A percentile compares a stretch with the other conserved stretches of the same genome.
Evolutionary conservation across 2,329 filamentous ascomycete genomes (phyloP).

Genomic region (Epichloe sp.): DNA sequence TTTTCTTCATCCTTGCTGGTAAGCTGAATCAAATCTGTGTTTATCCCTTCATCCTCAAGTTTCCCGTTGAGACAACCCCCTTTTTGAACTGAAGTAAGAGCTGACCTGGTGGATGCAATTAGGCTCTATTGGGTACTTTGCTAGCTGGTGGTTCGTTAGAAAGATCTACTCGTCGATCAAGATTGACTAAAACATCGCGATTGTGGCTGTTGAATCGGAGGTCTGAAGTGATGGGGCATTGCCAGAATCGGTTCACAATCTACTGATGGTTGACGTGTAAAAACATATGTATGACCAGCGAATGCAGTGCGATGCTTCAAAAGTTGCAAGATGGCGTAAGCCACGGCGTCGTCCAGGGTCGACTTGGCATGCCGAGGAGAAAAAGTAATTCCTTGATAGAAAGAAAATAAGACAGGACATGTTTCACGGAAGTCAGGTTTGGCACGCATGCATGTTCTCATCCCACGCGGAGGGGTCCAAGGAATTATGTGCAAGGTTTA

Average conservation of each 20-base stretch:
- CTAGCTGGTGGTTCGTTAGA: constrained; percentile 86
- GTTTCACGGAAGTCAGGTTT: neutral
- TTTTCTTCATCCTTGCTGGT: constrained; percentile 94
- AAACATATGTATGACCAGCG: constrained; percentile 19
- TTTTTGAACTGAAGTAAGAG: constrained; percentile 53
- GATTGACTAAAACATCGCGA: constrained; percentile 53
- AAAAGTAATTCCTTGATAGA: neutral
- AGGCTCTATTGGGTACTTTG: constrained; percentile 93
- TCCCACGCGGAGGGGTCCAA: neutral
- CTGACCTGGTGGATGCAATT: constrained; percentile 2
- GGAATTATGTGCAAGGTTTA: neutral
- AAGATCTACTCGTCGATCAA: constrained; percentile 98
- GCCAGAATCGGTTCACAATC: neutral
- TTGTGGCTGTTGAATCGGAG: neutral
- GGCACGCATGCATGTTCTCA: neutral
- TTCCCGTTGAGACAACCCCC: constrained; percentile 32
- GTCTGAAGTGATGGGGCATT: neutral
- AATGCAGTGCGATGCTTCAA: constrained; percentile 8
- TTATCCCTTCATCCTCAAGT: constrained; percentile 8
- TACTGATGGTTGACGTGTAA: constrained; percentile 10
- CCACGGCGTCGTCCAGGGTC: neutral
- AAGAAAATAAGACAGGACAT: neutral
- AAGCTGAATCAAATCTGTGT: constrained; percentile 22
- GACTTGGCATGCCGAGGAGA: neutral
- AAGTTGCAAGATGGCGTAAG: neutral